phyloP scores from a whole-genome alignment of 352 stramenopile genomes.

The Globisporangium paddicum region DNA sequence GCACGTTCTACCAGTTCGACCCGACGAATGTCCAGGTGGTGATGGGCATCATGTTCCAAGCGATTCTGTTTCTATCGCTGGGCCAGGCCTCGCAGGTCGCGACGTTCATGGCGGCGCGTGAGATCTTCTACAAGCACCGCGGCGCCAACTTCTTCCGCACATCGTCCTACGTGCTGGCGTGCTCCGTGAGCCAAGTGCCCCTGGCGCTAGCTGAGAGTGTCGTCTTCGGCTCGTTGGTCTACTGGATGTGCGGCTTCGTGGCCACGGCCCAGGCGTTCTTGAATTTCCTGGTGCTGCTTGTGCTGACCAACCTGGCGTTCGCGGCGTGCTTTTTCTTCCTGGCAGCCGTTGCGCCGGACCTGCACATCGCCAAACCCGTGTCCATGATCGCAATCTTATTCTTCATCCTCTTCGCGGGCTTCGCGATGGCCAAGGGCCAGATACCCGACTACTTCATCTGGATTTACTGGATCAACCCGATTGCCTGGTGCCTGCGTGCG shows the following conservation, averaged over 20 bases:
- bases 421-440: background rate
- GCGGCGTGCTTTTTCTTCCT: constrained; percentile 3
- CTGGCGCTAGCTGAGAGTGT: background rate
- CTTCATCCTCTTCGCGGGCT: background rate
- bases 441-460: constrained; percentile 4
- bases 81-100: constrained; percentile 2
- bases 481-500: background rate
- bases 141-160: constrained; percentile 1
- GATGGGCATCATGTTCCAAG: background rate
- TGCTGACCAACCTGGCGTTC: constrained; percentile 3
- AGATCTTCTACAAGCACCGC: constrained; percentile 7
- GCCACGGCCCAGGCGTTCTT: background rate
- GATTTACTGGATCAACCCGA: constrained; percentile 2
- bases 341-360: background rate
- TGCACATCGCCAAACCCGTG: background rate
- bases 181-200: constrained; percentile 2
- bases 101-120: constrained; percentile 1
- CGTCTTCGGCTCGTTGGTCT: constrained; percentile 74
- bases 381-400: background rate
- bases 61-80: background rate
- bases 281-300: background rate
- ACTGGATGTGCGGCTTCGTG: constrained; percentile 78
- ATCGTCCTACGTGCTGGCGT: background rate
- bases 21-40: background rate
- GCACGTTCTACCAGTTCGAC: constrained; percentile 33